These are phyloP conservation scores for Pyrenophora seminiperda DNA, from an alignment of 2,329 filamentous ascomycete genomes.

Conservation along the genomic window DNA sequence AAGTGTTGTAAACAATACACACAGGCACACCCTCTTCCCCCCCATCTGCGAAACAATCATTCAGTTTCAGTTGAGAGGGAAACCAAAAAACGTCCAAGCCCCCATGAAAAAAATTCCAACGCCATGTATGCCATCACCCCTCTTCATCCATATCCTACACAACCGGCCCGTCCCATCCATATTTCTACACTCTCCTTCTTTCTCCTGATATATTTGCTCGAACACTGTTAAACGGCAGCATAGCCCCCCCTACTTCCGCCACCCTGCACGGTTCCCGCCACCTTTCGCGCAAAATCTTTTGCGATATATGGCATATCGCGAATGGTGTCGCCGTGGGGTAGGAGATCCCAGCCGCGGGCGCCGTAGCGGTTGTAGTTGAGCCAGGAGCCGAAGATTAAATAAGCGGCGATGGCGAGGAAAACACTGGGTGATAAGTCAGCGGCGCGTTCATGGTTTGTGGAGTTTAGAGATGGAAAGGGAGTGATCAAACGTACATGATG, in stretches of 20 bases:
- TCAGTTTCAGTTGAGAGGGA: too few species aligned
- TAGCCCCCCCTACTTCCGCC: slow-evolving; percentile 87
- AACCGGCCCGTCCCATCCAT: too few species aligned
- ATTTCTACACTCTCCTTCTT: too few species aligned
- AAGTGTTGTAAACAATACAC: too few species aligned
- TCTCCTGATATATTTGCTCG: too few species aligned
- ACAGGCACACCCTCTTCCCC: too few species aligned
- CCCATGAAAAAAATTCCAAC: too few species aligned
- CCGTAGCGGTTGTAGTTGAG: slow-evolving; percentile 98
- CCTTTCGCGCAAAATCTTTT: slow-evolving; percentile 82
- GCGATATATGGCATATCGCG: slow-evolving; percentile 90
- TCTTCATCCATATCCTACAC: too few species aligned
- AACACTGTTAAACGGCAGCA: slow-evolving; percentile 72
- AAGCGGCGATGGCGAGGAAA: slow-evolving; percentile 83
- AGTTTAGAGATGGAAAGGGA: background rate
- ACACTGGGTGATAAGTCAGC: slow-evolving; percentile 58
- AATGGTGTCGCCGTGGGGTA: slow-evolving; percentile 90
- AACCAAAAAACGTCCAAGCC: too few species aligned
- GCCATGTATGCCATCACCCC: too few species aligned
- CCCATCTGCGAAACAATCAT: too few species aligned
- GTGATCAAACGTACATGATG: slow-evolving; percentile 71
- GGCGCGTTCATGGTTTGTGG: background rate
- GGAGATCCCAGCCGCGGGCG: slow-evolving; percentile 89
- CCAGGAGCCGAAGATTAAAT: slow-evolving; percentile 98
- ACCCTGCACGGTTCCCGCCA: slow-evolving; percentile 83